These are phyloP conservation scores for Entonaema liquescens DNA, from an alignment of 495 filamentous ascomycete genomes.

Conservation along the genomic window DNA sequence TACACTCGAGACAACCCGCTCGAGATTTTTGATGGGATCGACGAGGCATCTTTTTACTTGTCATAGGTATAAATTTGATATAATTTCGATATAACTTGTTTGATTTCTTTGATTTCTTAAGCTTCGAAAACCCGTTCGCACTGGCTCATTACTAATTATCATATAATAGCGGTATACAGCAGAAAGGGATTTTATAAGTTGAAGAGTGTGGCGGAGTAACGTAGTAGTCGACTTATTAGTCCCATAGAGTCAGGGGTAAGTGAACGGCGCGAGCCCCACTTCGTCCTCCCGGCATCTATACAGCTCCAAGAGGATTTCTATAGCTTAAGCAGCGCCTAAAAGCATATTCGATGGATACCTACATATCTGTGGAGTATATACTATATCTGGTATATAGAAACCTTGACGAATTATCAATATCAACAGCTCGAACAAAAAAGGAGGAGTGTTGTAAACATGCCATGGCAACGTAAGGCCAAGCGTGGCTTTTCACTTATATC, in stretches of 20 bases:
- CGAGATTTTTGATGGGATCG: conserved; percentile 33
- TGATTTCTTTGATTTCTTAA: too few species aligned
- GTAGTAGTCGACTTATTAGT: conserved; percentile 3
- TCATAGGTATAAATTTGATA: neutral
- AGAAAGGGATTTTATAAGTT: conserved; percentile 12
- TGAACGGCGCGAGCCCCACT: neutral
- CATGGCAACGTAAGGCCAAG: neutral
- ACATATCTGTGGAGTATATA: neutral
- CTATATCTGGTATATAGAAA: neutral
- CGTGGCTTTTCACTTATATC: neutral
- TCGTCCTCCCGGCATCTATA: neutral
- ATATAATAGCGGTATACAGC: neutral
- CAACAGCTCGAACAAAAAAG: neutral
- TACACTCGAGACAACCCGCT: conserved; percentile 34
- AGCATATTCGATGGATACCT: neutral
- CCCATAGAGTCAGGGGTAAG: conserved; percentile 29
- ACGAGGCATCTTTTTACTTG: conserved; percentile 9
- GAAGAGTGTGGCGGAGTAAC: conserved; percentile 23
- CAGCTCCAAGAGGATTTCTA: neutral
- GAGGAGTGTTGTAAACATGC: neutral
- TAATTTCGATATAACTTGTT: neutral
- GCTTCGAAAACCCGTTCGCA: neutral
- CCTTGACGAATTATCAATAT: neutral
- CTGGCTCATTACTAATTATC: neutral
- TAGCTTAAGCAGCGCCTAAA: neutral